Conservation (phyloP, 2,329 filamentous ascomycete genomes). For the Decorospora gaudefroyi region DNA sequence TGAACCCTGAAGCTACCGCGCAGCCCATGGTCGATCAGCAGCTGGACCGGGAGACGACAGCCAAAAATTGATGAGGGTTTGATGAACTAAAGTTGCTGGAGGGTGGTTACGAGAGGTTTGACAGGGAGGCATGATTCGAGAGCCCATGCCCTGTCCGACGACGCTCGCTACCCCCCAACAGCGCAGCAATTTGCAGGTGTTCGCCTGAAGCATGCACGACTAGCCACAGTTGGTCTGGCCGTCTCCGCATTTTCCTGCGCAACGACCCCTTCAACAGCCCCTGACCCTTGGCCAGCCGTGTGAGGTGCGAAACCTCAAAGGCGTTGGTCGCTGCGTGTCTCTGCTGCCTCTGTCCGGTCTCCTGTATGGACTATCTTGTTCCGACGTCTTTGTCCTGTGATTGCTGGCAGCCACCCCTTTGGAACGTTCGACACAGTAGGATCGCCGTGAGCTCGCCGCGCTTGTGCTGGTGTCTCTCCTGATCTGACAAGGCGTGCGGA, state of each 20-base stretch:
- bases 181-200: constrained; percentile 47
- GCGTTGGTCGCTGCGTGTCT: constrained; percentile 45
- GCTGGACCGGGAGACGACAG: constrained; percentile 23
- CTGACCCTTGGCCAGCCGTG: constrained; percentile 47
- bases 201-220: constrained; percentile 46
- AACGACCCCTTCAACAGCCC: constrained; percentile 47
- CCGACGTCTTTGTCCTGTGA: constrained; percentile 29
- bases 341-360: constrained; percentile 39
- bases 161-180: constrained; percentile 43
- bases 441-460: constrained; percentile 33
- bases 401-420: constrained; percentile 29
- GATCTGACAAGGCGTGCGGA: constrained; percentile 30
- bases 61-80: constrained; percentile 29
- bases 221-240: constrained; percentile 47
- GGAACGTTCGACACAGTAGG: constrained; percentile 23
- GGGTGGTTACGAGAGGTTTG: constrained; percentile 36
- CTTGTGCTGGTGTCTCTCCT: constrained; percentile 25
- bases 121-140: constrained; percentile 40
- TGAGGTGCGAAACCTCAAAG: constrained; percentile 50
- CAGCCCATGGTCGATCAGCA: constrained; percentile 26
- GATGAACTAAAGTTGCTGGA: constrained; percentile 28
- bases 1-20: constrained; percentile 22
- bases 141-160: constrained; percentile 33
- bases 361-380: constrained; percentile 43
- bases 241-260: constrained; percentile 50